Percentiles rank a stretch among this genome's conserved stretches.
phyloP scores from a whole-genome alignment of 208 protist species.

The Novymonas esmeraldas region DNA sequence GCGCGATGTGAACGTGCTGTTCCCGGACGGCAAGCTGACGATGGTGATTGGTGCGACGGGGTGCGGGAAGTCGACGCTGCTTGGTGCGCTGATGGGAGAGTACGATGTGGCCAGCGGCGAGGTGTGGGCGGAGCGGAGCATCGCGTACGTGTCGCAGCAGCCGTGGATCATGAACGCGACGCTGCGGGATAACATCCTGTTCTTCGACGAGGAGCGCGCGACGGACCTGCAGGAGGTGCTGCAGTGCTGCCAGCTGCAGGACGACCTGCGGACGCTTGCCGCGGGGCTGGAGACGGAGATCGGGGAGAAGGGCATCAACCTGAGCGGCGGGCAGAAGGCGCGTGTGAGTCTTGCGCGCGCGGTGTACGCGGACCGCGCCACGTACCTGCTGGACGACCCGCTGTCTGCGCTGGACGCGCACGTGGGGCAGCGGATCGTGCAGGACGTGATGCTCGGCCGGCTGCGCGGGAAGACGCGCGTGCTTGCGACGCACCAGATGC shows the following conservation, averaged over 20 bases:
- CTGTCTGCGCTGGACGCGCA: constrained; percentile 93
- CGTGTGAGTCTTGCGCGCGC: constrained; percentile 87
- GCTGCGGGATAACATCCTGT: constrained; percentile 92
- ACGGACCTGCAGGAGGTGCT: constrained; percentile 50
- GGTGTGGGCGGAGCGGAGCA: constrained; percentile 31
- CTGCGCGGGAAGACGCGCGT: constrained; percentile 86
- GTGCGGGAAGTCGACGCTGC: constrained; percentile 78
- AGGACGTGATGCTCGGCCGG: constrained; percentile 49
- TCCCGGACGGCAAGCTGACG: constrained; percentile 46
- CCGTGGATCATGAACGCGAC: constrained; percentile 94
- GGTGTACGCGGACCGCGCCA: constrained; percentile 82
- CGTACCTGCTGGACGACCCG: constrained; percentile 93
- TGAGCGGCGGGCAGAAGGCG: constrained; percentile 90
- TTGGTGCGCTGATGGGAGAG: constrained; percentile 47
- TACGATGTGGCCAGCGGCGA: constrained; percentile 42
- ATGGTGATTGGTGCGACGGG: constrained; percentile 71
- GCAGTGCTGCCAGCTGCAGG: constrained; percentile 67
- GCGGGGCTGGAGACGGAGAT: constrained; percentile 90
- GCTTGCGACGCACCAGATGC: constrained; percentile 95
- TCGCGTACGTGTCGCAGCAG: constrained; percentile 93
- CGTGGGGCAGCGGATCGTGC: constrained; percentile 61
- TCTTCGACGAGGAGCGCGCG: constrained; percentile 74
- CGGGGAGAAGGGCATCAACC: constrained; percentile 88
- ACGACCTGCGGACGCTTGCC: constrained; percentile 83
- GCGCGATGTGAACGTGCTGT: constrained; percentile 39